phyloP scores from a whole-genome alignment of 352 stramenopile species.

The Pythium phragmitis region DNA sequence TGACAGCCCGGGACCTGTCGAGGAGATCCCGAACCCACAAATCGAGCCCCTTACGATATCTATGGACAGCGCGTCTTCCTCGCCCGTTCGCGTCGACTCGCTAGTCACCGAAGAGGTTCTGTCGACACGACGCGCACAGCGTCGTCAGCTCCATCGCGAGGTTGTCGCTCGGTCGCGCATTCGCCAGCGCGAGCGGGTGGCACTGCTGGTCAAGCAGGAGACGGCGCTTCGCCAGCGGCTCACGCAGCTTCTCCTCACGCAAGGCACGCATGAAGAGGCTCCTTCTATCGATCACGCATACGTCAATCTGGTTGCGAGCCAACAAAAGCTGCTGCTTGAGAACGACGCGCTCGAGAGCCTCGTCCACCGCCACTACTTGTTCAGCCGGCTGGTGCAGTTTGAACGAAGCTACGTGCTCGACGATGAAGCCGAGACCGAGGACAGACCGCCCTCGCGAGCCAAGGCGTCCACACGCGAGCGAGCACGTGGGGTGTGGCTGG shows the following conservation, averaged over 20 bases:
- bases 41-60: not conserved
- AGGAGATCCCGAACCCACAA: not conserved
- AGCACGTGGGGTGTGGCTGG: not conserved
- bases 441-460: too few relatives aligned
- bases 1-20: not conserved
- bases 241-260: conserved; percentile 2
- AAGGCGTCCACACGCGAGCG: not conserved
- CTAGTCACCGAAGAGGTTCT: not conserved
- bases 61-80: not conserved
- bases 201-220: conserved; percentile 1
- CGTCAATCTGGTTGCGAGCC: conserved; percentile 1
- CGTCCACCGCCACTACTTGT: conserved; percentile 11
- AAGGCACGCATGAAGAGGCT: not conserved
- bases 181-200: conserved; percentile 7
- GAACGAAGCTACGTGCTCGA: conserved; percentile 4
- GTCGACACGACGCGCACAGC: not conserved
- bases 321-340: conserved; percentile 1
- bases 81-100: not conserved
- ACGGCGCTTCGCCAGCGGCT: conserved; percentile 1
- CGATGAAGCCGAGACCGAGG: not conserved
- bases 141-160: conserved; percentile 5
- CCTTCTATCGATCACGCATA: not conserved
- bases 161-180: conserved; percentile 7
- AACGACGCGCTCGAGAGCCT: conserved; percentile 8
- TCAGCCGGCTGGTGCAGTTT: conserved; percentile 11